A percentile compares a stretch with the other conserved stretches of the same genome.
Evolutionary conservation across 1,139 yeast species (phyloP).

Genomic region (Hemisphaericaspora lyxosophila): DNA sequence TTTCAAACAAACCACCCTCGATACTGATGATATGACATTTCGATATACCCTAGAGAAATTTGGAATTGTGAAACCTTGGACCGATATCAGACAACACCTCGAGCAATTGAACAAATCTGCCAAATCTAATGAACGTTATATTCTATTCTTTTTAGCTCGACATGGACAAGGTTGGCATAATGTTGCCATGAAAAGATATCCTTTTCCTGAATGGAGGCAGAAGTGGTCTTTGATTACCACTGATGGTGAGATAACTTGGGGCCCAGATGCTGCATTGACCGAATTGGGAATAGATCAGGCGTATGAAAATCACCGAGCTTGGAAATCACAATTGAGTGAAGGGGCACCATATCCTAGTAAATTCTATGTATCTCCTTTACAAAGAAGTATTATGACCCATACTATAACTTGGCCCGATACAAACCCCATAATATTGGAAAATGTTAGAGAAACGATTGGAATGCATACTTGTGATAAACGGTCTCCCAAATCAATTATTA

Average conservation of each 20-base stretch:
- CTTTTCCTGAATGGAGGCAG: slow-evolving; percentile 55
- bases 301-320: slow-evolving; percentile 41
- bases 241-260: slow-evolving; percentile 60
- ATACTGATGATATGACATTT: slow-evolving; percentile 49
- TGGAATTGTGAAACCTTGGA: slow-evolving; percentile 52
- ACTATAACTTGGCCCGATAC: slow-evolving; percentile 57
- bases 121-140: slow-evolving; percentile 41
- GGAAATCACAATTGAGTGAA: slow-evolving; percentile 40
- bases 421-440: slow-evolving; percentile 46
- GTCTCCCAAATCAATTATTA: slow-evolving; percentile 31
- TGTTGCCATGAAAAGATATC: slow-evolving; percentile 56
- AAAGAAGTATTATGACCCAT: slow-evolving; percentile 60
- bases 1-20: slow-evolving; percentile 47
- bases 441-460: slow-evolving; percentile 67
- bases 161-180: slow-evolving; percentile 83
- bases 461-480: slow-evolving; percentile 67
- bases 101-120: slow-evolving; percentile 33
- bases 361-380: slow-evolving; percentile 64
- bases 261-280: slow-evolving; percentile 68
- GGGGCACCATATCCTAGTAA: slow-evolving; percentile 56
- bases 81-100: slow-evolving; percentile 32
- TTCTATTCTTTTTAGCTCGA: slow-evolving; percentile 61
- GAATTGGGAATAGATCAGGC: slow-evolving; percentile 52
- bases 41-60: slow-evolving; percentile 48
- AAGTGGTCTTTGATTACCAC: slow-evolving; percentile 58